Evolutionary conservation across 2,329 filamentous ascomycete species (phyloP), one percentile per base, ranked within the genome.

Genomic region (Diaporthe ampelina): DNA sequence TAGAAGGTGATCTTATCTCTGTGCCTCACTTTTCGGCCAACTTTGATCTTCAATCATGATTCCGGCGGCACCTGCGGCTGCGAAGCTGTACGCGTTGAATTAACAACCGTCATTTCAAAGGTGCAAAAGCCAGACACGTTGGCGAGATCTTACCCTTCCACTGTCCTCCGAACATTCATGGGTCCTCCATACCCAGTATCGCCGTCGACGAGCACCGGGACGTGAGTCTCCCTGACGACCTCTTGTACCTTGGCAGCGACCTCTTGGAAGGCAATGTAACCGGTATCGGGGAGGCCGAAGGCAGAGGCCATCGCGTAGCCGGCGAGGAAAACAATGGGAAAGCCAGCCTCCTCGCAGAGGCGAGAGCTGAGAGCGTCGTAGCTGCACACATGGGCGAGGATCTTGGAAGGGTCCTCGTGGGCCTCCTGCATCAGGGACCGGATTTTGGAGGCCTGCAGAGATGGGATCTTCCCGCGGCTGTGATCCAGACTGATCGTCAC

Each of bases 21-120:
- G 3, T 13, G 29, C 9, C 54, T 57, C 9, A 59, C 57, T 59
- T 9, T 59, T 59, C 15, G 57, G 57, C 57, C 57, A 59, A 40
- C 21, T 59, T 13, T 59, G 57, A 7, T 59, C 57, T 40, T 59
- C 57, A 24, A 59, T 59, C 57, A 59, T 59, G n/a, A 59, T 59
- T 3, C 57, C 57, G 21, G 57, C 57, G 1, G 57, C 57, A 59
- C 57, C 57, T 4, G 57, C 57, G 10, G 32, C 32, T 19, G 57
- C 57, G 11, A 59, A 15, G 1, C 57, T 59, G 21, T 59, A 19
- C 13, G 5, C 11, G 5, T 37, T n/a, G n/a, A 3, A 29, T 59
- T 17, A 59, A n/a, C 0, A 4, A 17, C 7, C 13, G 0, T 58
- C 10, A 24, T 40, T 24, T 13, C 2, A 40, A 40, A 6, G 24